A percentile compares a stretch with the other conserved stretches of the same genome.
Evolutionary conservation across 2,329 filamentous ascomycete species (phyloP).

Genomic region (Cladosporium oxysporum): DNA sequence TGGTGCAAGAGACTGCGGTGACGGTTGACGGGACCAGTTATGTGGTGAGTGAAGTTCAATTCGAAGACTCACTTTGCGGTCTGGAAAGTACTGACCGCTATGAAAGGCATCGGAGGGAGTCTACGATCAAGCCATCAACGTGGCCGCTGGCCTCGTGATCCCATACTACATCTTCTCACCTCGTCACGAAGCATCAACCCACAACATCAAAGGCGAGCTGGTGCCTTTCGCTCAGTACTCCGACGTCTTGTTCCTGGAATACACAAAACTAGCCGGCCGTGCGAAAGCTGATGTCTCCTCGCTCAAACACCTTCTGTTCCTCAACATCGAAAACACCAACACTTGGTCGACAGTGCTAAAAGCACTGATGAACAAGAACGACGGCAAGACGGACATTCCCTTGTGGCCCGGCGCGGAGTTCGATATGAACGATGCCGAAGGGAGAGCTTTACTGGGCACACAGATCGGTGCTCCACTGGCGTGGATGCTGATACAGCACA

Average conservation of each 20-base stretch:
- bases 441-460: conserved; percentile 12
- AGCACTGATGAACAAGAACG: conserved; percentile 11
- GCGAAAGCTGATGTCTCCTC: not conserved
- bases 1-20: conserved; percentile 16
- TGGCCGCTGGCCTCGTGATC: conserved; percentile 4
- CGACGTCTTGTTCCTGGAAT: conserved; percentile 14
- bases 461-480: conserved; percentile 15
- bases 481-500: conserved; percentile 20
- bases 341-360: conserved; percentile 12
- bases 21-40: conserved; percentile 13
- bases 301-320: conserved; percentile 13
- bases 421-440: not conserved
- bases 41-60: not conserved
- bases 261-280: conserved; percentile 2
- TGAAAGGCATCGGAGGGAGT: not conserved
- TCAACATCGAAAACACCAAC: conserved; percentile 7
- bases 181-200: not conserved
- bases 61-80: not conserved
- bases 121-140: conserved; percentile 18
- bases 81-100: not conserved
- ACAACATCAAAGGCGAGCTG: conserved; percentile 7
- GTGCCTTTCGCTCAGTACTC: conserved; percentile 15
- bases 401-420: conserved; percentile 12
- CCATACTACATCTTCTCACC: conserved; percentile 18
- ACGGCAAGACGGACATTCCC: conserved; percentile 11